phyloP scores from a whole-genome alignment of 208 protist species.

The Crithidia fasciculata region DNA sequence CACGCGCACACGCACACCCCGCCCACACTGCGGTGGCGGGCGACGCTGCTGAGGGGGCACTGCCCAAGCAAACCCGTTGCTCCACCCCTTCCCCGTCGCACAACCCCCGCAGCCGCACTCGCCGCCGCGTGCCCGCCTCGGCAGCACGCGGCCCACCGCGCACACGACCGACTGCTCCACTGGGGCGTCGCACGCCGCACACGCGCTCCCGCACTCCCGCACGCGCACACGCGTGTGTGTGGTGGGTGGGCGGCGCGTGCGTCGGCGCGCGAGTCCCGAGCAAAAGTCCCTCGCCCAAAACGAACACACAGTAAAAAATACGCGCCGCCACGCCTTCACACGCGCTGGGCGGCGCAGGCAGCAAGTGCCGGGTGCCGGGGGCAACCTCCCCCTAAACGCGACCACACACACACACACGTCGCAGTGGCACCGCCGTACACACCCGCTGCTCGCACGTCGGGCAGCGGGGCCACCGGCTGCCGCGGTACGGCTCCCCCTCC shows the following conservation, averaged over 20 bases:
- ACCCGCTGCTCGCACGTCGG: slow-evolving; percentile 32
- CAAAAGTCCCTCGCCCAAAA: slow-evolving; percentile 74
- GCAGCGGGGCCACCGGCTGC: slow-evolving; percentile 33
- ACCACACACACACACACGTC: no score
- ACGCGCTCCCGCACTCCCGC: no score
- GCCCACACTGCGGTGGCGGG: slow-evolving; percentile 25
- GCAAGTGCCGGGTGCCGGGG: slow-evolving; percentile 64
- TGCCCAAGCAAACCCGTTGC: slow-evolving; percentile 65
- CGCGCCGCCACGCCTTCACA: slow-evolving; percentile 3
- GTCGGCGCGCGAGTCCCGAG: slow-evolving; percentile 63
- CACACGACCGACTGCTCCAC: slow-evolving; percentile 32
- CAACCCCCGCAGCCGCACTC: slow-evolving; percentile 31
- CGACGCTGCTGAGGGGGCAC: slow-evolving; percentile 16
- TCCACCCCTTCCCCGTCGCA: slow-evolving; percentile 13
- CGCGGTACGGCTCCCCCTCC: slow-evolving; percentile 27
- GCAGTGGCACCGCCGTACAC: slow-evolving; percentile 40
- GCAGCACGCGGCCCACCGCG: slow-evolving; percentile 16
- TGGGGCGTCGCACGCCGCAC: slow-evolving; percentile 27
- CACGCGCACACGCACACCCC: slow-evolving; percentile 18
- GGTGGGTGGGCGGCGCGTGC: no score
- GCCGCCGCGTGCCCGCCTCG: slow-evolving; percentile 1
- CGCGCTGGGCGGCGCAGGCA: slow-evolving; percentile 34
- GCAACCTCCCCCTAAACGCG: slow-evolving; percentile 19
- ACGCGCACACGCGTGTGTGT: no score
- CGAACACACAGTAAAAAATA: no score